These are phyloP conservation scores for Parmelia sp. DNA, from an alignment of 495 filamentous ascomycete genomes.

Conservation along the genomic window DNA sequence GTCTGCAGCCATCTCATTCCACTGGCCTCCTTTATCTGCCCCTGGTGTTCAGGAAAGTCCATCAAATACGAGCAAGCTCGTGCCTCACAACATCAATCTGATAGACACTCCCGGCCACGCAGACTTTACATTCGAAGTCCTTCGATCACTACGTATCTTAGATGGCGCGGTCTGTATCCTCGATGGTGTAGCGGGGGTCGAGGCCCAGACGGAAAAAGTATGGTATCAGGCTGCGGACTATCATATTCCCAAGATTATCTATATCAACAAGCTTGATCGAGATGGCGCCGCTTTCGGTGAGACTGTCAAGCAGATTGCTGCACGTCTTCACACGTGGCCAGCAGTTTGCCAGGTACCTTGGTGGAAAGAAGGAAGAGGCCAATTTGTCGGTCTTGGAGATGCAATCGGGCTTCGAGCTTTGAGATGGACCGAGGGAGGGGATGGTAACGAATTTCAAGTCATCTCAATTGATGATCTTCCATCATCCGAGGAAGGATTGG, in stretches of 20 bases:
- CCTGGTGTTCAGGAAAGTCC: conserved; percentile 27
- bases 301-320: conserved; percentile 78
- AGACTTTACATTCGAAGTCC: conserved; percentile 96
- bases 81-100: conserved; percentile 71
- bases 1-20: conserved; percentile 91
- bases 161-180: conserved; percentile 95
- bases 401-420: conserved; percentile 56
- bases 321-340: conserved; percentile 74
- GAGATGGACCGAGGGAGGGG: conserved; percentile 52
- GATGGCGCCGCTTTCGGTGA: conserved; percentile 85
- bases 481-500: conserved; percentile 47
- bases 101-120: conserved; percentile 98
- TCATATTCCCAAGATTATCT: conserved; percentile 78
- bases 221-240: conserved; percentile 87
- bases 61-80: conserved; percentile 36
- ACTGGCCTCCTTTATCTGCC: conserved; percentile 60
- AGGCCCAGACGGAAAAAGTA: conserved; percentile 96
- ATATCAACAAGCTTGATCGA: conserved; percentile 93
- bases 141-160: conserved; percentile 84
- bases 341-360: conserved; percentile 92
- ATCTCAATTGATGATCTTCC: conserved; percentile 47
- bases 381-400: conserved; percentile 77
- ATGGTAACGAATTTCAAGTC: conserved; percentile 57
- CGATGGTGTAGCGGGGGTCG: conserved; percentile 93
- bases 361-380: conserved; percentile 69